Evolutionary conservation across 2,329 filamentous ascomycete genomes (phyloP).

Genomic region (Laburnicola sp.): DNA sequence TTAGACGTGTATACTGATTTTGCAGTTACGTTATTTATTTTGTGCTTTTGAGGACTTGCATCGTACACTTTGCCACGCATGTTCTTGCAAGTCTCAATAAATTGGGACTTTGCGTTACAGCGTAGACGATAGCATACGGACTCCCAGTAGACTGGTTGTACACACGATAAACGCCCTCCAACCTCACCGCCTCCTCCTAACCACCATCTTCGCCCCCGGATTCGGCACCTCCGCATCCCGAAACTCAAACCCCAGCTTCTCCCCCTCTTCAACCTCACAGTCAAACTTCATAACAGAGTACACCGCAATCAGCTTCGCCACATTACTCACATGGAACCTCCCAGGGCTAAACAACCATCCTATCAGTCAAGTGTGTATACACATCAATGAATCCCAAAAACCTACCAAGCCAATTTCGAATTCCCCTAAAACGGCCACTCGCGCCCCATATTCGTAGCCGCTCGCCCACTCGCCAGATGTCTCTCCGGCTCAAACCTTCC

Average conservation of each 20-base stretch:
- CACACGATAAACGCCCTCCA: too few species aligned
- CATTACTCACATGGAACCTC: slow-evolving; percentile 10
- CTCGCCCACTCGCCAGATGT: neutral
- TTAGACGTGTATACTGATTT: too few species aligned
- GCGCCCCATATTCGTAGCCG: neutral
- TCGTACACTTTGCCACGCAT: too few species aligned
- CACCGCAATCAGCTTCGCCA: slow-evolving; percentile 8
- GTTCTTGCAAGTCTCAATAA: too few species aligned
- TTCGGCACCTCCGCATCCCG: slow-evolving; percentile 5
- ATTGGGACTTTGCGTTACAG: too few species aligned
- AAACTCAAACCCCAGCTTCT: slow-evolving; percentile 5
- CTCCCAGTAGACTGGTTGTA: too few species aligned
- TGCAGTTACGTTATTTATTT: too few species aligned
- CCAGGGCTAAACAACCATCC: neutral
- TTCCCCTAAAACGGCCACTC: slow-evolving; percentile 11
- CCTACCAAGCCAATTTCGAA: slow-evolving; percentile 7
- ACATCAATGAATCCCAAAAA: neutral
- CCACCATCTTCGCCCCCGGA: neutral
- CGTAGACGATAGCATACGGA: too few species aligned
- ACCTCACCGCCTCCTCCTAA: neutral
- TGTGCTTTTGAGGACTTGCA: too few species aligned
- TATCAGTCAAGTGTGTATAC: too few species aligned
- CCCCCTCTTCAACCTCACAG: neutral
- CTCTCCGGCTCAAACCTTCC: neutral
- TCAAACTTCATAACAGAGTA: slow-evolving; percentile 12